Conservation (phyloP, 192 early-diverging fungal genomes). For the Dissophora ornata region DNA sequence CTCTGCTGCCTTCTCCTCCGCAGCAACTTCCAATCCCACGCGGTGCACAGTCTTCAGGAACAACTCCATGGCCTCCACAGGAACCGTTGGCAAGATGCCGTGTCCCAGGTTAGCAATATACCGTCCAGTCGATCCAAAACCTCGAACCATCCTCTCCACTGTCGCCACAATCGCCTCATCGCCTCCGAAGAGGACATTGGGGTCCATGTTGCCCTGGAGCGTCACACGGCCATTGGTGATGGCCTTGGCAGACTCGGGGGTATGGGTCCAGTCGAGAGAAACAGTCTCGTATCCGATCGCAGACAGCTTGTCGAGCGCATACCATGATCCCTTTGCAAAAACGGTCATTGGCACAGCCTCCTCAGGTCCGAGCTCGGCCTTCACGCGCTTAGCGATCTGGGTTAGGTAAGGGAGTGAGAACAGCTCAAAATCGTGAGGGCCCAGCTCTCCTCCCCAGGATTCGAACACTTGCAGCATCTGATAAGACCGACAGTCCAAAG, state of each 20-base stretch:
- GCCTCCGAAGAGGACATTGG: conserved; percentile 82
- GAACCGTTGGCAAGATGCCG: conserved; percentile 90
- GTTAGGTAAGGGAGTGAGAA: conserved; percentile 92
- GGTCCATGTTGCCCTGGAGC: conserved; percentile 98
- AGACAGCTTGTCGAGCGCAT: conserved; percentile 79
- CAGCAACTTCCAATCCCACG: conserved; percentile 63
- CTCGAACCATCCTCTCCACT: conserved; percentile 82
- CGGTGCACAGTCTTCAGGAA: conserved; percentile 78
- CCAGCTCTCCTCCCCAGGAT: conserved; percentile 94
- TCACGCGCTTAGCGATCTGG: conserved; percentile 84
- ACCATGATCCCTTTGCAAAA: conserved; percentile 94
- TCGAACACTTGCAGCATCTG: conserved; percentile 98
- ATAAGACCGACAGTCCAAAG: too few relatives aligned
- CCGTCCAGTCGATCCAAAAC: conserved; percentile 74
- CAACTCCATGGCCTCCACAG: conserved; percentile 74
- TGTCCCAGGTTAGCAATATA: conserved; percentile 98
- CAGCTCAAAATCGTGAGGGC: conserved; percentile 79
- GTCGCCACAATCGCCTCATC: conserved; percentile 76
- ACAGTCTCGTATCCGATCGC: conserved; percentile 84
- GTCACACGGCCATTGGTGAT: conserved; percentile 66
- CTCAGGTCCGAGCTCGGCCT: conserved; percentile 57
- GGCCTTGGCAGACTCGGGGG: conserved; percentile 69
- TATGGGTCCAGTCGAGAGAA: conserved; percentile 92
- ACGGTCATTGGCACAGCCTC: conserved; percentile 86
- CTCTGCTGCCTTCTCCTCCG: conserved; percentile 23